Conservation (phyloP, 1,284 basidiomycete genomes). For the Ceratobasidium theobromae region DNA sequence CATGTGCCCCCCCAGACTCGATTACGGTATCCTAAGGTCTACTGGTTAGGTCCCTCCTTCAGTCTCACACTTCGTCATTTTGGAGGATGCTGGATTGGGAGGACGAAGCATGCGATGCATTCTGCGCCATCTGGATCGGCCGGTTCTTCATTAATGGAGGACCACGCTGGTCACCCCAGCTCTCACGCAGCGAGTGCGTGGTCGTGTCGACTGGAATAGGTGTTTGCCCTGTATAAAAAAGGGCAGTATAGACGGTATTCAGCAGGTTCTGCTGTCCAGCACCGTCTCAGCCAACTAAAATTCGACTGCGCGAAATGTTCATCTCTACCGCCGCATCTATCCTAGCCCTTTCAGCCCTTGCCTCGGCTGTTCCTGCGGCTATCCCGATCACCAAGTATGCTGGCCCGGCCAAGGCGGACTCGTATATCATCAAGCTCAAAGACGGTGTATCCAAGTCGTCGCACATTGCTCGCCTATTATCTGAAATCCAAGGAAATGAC, state of each 20-base stretch:
- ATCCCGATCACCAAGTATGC: conserved; percentile 24
- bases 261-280: background rate
- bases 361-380: conserved; percentile 22
- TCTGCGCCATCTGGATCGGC: no score
- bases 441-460: conserved; percentile 28
- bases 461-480: conserved; percentile 23
- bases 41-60: no score
- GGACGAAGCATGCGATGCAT: no score
- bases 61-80: no score
- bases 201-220: no score
- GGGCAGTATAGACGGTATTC: background rate
- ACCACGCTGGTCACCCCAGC: no score
- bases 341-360: conserved; percentile 22
- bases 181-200: background rate
- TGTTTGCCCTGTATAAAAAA: no score
- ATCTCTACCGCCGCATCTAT: conserved; percentile 11
- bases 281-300: background rate
- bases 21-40: no score
- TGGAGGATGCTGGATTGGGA: no score
- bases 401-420: conserved; percentile 25
- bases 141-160: no score
- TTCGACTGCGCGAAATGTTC: background rate
- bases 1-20: no score
- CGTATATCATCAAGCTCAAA: conserved; percentile 33
- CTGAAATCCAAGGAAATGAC: conserved; percentile 6